phyloP scores from a whole-genome alignment of 441 rosid genomes.

The Adansonia gregorii region DNA sequence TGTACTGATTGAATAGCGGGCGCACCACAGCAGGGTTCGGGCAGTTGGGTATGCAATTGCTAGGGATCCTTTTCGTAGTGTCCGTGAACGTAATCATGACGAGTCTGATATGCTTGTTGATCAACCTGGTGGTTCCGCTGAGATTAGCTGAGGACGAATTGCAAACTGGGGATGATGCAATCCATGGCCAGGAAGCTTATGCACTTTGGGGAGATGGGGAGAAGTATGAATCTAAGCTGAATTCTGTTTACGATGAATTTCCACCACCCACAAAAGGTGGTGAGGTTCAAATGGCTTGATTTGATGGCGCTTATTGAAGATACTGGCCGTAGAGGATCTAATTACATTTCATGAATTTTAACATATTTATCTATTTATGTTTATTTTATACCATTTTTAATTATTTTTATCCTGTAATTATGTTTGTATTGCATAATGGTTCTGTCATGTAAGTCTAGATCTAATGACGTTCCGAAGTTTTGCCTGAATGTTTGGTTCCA shows the following conservation, averaged over 20 bases:
- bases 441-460: too few relatives aligned
- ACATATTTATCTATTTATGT: too few relatives aligned
- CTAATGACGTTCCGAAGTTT: not conserved
- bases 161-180: conserved; percentile 45
- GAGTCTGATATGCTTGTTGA: conserved; percentile 44
- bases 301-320: not conserved
- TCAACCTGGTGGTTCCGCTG: conserved; percentile 43
- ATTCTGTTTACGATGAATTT: conserved; percentile 39
- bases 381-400: too few relatives aligned
- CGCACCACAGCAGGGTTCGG: conserved; percentile 38
- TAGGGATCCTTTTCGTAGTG: conserved; percentile 40
- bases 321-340: not conserved
- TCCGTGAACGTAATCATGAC: conserved; percentile 39
- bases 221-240: conserved; percentile 44
- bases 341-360: not conserved
- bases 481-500: not conserved
- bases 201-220: conserved; percentile 60
- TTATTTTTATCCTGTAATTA: too few relatives aligned
- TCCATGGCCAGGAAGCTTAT: conserved; percentile 53
- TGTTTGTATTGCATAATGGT: too few relatives aligned
- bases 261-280: conserved; percentile 34
- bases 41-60: conserved; percentile 54
- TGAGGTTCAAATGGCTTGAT: conserved; percentile 47
- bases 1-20: conserved; percentile 37
- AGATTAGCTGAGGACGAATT: conserved; percentile 48